Base-by-base conservation (phyloP, 495 filamentous ascomycete genomes). In the Halenospora varia region DNA sequence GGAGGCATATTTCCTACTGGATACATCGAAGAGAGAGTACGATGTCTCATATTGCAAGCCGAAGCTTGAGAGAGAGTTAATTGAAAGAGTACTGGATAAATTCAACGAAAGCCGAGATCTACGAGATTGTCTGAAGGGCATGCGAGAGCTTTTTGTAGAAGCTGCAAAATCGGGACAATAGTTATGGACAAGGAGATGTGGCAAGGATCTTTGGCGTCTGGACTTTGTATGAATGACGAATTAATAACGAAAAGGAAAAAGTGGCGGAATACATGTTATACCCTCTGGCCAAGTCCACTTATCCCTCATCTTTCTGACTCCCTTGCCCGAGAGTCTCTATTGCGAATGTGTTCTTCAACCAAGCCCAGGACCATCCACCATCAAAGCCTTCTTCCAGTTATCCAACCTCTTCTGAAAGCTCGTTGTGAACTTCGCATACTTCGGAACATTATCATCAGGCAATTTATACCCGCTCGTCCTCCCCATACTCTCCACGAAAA, bases 1-100 rank as follows among this genome's bases (percentile, higher is more conserved):
- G 55, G 94, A 98, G 73, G 88, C 85, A 10, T 96, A 86, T 85
- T 98, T 98, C 70, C 92, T 96, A 77, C 73, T 98, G 53, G 85
- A 86, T 62, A 93, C 86, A 61, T 80, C 83, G 10, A 84, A 80
- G 60, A 77, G 87, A 53, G 94, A 97, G 55, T 97, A 96, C 68
- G 84, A 87, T 64, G 85, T 98, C 10, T 78, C 82, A 50, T 83
- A 85, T 47, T 88, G 84, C 60, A 75, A 84, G 62, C 93, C 93
- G 23, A 96, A 91, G 72, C 53, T 94, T 53, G 88, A 95, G 66
- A 74, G 77, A 56, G 83, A 88, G 23, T 80, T 83, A 57, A 75
- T 96, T 42, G 86, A 92, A 47, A 72, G 76, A 58, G 83, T 88
- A 46, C 71, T 94, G 13, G 90, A 96, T 52, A 73, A 74, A 58